A percentile compares a stretch with the other conserved stretches of the same genome.
Evolutionary conservation across 257 asterid species (phyloP).

Genomic region (Penstemon barbatus): DNA sequence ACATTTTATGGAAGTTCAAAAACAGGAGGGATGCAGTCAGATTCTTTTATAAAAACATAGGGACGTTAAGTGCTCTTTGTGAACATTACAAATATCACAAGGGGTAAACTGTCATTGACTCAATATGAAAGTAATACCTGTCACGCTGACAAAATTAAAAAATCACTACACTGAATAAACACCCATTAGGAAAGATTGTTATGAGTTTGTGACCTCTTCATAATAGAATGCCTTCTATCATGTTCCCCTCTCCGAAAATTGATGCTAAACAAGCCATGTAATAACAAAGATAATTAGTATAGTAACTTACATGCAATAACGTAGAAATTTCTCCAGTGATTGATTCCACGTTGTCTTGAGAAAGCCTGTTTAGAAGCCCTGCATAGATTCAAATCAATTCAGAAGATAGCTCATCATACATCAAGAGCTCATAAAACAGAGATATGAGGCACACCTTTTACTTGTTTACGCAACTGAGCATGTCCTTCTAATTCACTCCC

Average conservation of each 20-base stretch:
- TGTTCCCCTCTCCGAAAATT: conserved; percentile 1
- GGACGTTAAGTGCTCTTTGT: no score
- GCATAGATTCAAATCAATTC: conserved; percentile 28
- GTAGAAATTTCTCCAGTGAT: conserved; percentile 64
- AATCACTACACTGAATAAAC: no score
- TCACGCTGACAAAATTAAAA: no score
- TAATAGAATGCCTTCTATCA: conserved; percentile 2
- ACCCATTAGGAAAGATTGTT: neutral
- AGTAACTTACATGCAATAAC: conserved; percentile 50
- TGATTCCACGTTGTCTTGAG: conserved; percentile 82
- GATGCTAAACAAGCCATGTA: conserved; percentile 9
- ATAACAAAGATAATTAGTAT: conserved; percentile 12
- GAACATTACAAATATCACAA: no score
- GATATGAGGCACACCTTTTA: conserved; percentile 57
- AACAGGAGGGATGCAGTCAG: no score
- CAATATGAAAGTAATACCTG: no score
- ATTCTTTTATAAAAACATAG: no score
- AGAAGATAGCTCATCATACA: conserved; percentile 22
- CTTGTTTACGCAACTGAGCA: conserved; percentile 66
- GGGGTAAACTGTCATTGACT: no score
- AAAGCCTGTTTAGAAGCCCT: conserved; percentile 85
- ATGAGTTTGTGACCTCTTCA: conserved; percentile 6
- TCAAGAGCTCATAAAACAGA: conserved; percentile 18
- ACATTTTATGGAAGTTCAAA: no score
- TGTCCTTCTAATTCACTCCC: conserved; percentile 64